Evolutionary conservation across 257 asterid species (phyloP).

Genomic region (Plectranthus barbatus): DNA sequence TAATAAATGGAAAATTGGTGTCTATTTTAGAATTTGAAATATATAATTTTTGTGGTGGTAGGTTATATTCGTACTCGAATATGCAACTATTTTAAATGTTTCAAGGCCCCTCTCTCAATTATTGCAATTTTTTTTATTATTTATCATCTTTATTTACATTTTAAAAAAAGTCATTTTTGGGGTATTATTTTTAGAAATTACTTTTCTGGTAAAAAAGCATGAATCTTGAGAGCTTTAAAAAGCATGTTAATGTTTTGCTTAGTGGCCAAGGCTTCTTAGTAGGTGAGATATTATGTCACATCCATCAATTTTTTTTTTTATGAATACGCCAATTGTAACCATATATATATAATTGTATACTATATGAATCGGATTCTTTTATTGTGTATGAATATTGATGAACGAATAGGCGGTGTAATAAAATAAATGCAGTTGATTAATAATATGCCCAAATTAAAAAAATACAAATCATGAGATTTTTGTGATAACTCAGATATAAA

Average conservation of each 20-base stretch:
- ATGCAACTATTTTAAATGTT: conserved; percentile 13
- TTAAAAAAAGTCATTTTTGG: too few species aligned
- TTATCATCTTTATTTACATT: background rate
- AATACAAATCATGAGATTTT: too few species aligned
- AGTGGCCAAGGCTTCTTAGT: conserved; percentile 30
- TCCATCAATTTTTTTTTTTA: background rate
- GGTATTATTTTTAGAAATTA: background rate
- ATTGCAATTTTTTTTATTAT: conserved; percentile 5
- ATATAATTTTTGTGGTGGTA: conserved; percentile 14
- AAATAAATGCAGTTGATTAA: too few species aligned
- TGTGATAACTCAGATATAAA: background rate
- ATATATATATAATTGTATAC: background rate
- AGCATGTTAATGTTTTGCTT: conserved; percentile 26
- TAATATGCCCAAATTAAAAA: too few species aligned
- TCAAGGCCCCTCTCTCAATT: conserved; percentile 4
- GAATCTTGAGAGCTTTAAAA: conserved; percentile 8
- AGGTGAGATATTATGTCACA: conserved; percentile 24
- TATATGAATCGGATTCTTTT: background rate
- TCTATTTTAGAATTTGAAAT: conserved; percentile 1
- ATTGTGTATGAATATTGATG: background rate
- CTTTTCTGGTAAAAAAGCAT: background rate
- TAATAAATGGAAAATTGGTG: background rate
- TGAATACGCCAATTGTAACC: background rate
- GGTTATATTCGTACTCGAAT: conserved; percentile 24
- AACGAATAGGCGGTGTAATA: too few species aligned